Evolutionary conservation across 2,329 filamentous ascomycete species (phyloP).

Genomic region (Apiospora koreana): DNA sequence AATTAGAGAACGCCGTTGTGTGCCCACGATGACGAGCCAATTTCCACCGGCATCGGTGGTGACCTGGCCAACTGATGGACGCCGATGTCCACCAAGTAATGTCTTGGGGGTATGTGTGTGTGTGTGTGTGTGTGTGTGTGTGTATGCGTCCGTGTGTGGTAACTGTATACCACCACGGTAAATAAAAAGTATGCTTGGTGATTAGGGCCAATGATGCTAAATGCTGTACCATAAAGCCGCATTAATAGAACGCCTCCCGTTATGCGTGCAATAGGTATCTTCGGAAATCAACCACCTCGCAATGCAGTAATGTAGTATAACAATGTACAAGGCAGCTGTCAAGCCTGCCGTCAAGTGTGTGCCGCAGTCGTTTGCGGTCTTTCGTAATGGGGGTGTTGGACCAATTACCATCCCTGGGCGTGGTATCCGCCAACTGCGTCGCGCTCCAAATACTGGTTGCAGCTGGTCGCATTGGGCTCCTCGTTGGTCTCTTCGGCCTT

Average conservation of each 20-base stretch:
- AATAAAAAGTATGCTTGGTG: constrained; percentile 2
- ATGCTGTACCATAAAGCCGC: not conserved
- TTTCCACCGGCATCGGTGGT: not conserved
- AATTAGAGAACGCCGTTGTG: constrained; percentile 12
- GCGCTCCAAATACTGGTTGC: constrained; percentile 83
- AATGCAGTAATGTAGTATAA: constrained; percentile 31
- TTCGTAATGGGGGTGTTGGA: constrained; percentile 15
- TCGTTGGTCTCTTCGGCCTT: constrained; percentile 48
- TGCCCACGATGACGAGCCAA: constrained; percentile 3
- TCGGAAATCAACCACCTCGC: constrained; percentile 33
- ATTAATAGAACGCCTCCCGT: constrained; percentile 31
- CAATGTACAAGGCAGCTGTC: constrained; percentile 30
- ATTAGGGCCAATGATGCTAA: constrained; percentile 12
- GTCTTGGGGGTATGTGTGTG: not conserved
- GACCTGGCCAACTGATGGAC: constrained; percentile 4
- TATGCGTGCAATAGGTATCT: constrained; percentile 35
- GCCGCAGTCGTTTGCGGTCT: not conserved
- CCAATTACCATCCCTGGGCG: constrained; percentile 76
- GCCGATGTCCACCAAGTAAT: not conserved
- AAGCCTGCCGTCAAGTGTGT: constrained; percentile 16
- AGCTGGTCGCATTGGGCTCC: constrained; percentile 67
- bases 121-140: not conserved
- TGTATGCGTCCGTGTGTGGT: not conserved
- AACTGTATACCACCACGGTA: not conserved
- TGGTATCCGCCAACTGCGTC: constrained; percentile 81